A percentile compares a stretch with the other conserved stretches of the same genome.
Conservation (phyloP, 768 basidiomycete species). For the Butyriboletus loyo region DNA sequence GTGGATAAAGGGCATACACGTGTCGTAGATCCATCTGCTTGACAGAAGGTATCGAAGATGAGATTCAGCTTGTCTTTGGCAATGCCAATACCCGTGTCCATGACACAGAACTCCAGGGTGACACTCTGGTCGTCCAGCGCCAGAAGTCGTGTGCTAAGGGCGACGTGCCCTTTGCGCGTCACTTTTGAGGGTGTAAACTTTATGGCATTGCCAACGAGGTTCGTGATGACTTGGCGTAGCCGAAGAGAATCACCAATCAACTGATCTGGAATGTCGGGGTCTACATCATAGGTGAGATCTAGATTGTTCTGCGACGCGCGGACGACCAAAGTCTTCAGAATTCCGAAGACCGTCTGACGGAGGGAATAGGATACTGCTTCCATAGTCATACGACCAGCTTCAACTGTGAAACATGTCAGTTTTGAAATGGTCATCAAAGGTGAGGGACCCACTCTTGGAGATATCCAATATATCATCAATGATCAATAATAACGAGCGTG, state of each 20-base stretch:
- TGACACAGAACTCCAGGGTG: slow-evolving; percentile 94
- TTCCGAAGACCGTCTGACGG: slow-evolving; percentile 95
- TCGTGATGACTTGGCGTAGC: slow-evolving; percentile 92
- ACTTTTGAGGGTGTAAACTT: slow-evolving; percentile 90
- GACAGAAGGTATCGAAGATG: slow-evolving; percentile 99
- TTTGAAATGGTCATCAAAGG: neutral
- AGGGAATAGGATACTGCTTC: slow-evolving; percentile 98
- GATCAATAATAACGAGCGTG: slow-evolving; percentile 88
- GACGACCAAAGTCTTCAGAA: slow-evolving; percentile 96
- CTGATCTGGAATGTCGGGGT: slow-evolving; percentile 93
- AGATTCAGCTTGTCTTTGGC: slow-evolving; percentile 97
- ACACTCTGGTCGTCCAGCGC: slow-evolving; percentile 79
- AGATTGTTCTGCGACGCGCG: slow-evolving; percentile 96
- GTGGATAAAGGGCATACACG: slow-evolving; percentile 44
- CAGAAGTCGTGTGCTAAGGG: slow-evolving; percentile 78
- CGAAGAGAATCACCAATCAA: slow-evolving; percentile 95
- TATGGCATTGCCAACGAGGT: slow-evolving; percentile 93
- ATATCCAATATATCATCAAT: slow-evolving; percentile 99
- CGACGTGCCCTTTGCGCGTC: slow-evolving; percentile 81
- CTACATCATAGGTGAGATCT: slow-evolving; percentile 94
- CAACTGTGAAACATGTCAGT: slow-evolving; percentile 53
- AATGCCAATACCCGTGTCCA: slow-evolving; percentile 98
- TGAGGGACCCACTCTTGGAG: slow-evolving; percentile 83
- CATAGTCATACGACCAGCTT: slow-evolving; percentile 99
- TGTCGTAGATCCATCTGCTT: slow-evolving; percentile 98